phyloP scores from a whole-genome alignment of 2,329 filamentous ascomycete species.

The Hymenotorrendiella dingleyae region DNA sequence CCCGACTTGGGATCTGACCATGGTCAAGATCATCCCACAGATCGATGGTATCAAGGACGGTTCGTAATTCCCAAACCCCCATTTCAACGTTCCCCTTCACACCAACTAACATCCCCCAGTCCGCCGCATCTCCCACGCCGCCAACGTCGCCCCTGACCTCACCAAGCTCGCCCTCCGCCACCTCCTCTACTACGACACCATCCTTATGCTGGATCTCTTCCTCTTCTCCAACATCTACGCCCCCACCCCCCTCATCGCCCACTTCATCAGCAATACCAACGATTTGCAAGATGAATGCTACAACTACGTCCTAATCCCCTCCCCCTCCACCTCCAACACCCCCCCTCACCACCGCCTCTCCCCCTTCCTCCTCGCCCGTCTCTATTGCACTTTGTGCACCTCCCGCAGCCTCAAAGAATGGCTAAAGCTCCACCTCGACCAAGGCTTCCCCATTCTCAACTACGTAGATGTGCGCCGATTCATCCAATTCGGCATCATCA shows the following conservation, averaged over 20 bases:
- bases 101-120: too few relatives aligned
- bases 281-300: conserved; percentile 81
- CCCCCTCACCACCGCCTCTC: too few relatives aligned
- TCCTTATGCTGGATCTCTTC: conserved; percentile 89
- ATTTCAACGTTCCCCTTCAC: too few relatives aligned
- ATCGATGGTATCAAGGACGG: conserved; percentile 86
- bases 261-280: conserved; percentile 69
- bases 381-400: conserved; percentile 81
- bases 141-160: conserved; percentile 80
- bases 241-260: conserved; percentile 67
- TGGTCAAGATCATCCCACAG: conserved; percentile 72
- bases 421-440: conserved; percentile 68
- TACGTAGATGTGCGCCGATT: conserved; percentile 85
- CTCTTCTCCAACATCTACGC: conserved; percentile 91
- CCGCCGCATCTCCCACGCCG: conserved; percentile 75
- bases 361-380: conserved; percentile 65
- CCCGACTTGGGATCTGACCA: conserved; percentile 68
- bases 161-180: conserved; percentile 83
- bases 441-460: conserved; percentile 58
- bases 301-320: conserved; percentile 57
- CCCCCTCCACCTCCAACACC: too few relatives aligned
- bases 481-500: conserved; percentile 93
- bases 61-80: too few relatives aligned
- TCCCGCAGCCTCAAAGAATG: conserved; percentile 83
- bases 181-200: conserved; percentile 86